Evolutionary conservation across 192 early-diverging fungal genomes (phyloP).

Genomic region (Entomortierella lignicola): DNA sequence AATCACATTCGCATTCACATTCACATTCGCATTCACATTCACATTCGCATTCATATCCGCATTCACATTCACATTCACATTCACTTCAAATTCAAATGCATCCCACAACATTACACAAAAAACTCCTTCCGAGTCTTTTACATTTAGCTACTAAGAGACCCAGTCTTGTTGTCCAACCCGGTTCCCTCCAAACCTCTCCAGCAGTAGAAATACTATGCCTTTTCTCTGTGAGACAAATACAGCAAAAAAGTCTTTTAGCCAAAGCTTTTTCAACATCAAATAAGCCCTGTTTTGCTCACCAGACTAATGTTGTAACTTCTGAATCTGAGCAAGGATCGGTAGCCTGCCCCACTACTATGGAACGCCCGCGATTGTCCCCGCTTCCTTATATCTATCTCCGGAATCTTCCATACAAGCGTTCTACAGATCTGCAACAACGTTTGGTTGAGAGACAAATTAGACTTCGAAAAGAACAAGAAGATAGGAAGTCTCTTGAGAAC

Average conservation of each 20-base stretch:
- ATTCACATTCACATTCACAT: no score
- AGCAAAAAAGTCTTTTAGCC: neutral
- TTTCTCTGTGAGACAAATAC: no score
- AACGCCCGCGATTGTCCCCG: slow-evolving; percentile 41
- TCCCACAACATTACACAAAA: no score
- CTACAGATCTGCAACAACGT: slow-evolving; percentile 36
- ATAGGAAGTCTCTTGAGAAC: neutral
- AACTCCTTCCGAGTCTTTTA: no score
- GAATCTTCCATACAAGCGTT: slow-evolving; percentile 42
- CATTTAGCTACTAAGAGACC: no score
- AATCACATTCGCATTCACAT: no score
- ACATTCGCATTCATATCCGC: no score
- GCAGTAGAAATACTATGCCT: no score
- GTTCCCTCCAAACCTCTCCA: no score
- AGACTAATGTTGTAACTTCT: neutral
- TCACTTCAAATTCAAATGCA: no score
- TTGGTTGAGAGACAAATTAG: slow-evolving; percentile 43
- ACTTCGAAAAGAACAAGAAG: slow-evolving; percentile 37
- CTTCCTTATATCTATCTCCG: slow-evolving; percentile 47
- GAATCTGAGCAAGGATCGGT: neutral
- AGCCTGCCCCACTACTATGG: slow-evolving; percentile 26
- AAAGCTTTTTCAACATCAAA: neutral
- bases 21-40: no score
- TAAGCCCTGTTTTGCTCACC: neutral
- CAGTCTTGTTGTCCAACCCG: no score